A percentile compares a stretch with the other conserved stretches of the same genome.
Evolutionary conservation across 805 yeast species (phyloP).

Genomic region (Candida saitoana): DNA sequence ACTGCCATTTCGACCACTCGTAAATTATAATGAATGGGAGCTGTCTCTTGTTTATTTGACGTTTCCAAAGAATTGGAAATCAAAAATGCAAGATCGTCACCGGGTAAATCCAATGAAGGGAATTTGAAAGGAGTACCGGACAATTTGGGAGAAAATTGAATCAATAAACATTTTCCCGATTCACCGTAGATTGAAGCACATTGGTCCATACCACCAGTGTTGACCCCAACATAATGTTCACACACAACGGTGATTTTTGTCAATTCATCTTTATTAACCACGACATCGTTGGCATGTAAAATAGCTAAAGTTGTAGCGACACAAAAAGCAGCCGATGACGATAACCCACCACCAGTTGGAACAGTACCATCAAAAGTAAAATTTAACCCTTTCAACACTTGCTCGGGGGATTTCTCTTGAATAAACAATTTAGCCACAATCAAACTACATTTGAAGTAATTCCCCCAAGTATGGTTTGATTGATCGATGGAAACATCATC

Average conservation of each 20-base stretch:
- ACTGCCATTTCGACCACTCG: slow-evolving; percentile 69
- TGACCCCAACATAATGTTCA: slow-evolving; percentile 70
- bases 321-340: slow-evolving; percentile 70
- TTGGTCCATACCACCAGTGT: slow-evolving; percentile 80
- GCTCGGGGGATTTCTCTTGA: slow-evolving; percentile 24
- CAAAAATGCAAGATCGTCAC: slow-evolving; percentile 46
- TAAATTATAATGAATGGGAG: slow-evolving; percentile 64
- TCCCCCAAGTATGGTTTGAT: slow-evolving; percentile 55
- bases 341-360: slow-evolving; percentile 69
- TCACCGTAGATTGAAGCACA: slow-evolving; percentile 67
- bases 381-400: slow-evolving; percentile 44
- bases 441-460: slow-evolving; percentile 63
- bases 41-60: slow-evolving; percentile 66
- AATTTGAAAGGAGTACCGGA: slow-evolving; percentile 51
- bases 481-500: slow-evolving; percentile 49
- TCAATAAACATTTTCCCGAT: slow-evolving; percentile 51
- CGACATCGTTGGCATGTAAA: slow-evolving; percentile 48
- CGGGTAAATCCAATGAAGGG: slow-evolving; percentile 36
- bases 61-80: slow-evolving; percentile 61
- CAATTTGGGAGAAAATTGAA: slow-evolving; percentile 58
- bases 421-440: slow-evolving; percentile 54
- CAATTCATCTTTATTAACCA: slow-evolving; percentile 47
- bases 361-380: slow-evolving; percentile 59
- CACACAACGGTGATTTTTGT: slow-evolving; percentile 59
- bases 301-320: slow-evolving; percentile 59